A percentile compares a stretch with the other conserved stretches of the same genome.
Evolutionary conservation across 805 yeast genomes (phyloP).

Genomic region (Monosporozyma siamensis): DNA sequence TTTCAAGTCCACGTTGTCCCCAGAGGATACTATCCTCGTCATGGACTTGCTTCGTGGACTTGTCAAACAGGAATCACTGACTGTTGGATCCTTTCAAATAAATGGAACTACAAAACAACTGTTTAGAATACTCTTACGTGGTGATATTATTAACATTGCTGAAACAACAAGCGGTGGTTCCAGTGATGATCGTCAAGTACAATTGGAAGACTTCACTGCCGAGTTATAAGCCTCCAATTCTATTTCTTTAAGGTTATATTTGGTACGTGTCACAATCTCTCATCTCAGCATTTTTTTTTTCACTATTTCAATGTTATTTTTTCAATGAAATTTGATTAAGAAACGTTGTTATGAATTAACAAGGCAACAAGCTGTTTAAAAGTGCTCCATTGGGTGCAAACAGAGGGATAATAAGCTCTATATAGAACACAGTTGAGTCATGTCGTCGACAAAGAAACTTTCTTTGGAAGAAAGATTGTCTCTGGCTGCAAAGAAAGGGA

Average conservation of each 20-base stretch:
- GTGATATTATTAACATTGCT: not conserved
- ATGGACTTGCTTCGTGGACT: not conserved
- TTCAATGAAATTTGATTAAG: no score
- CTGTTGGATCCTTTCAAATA: slow-evolving; percentile 1
- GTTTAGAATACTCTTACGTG: slow-evolving; percentile 1
- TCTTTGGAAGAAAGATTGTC: slow-evolving; percentile 82
- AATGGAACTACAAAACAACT: not conserved
- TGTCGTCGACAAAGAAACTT: slow-evolving; percentile 43
- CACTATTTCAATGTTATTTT: no score
- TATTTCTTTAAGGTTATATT: no score
- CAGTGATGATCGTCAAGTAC: not conserved
- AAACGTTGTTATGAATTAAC: no score
- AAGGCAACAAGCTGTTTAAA: no score
- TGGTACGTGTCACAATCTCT: no score
- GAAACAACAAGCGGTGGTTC: not conserved
- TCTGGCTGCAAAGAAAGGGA: slow-evolving; percentile 53
- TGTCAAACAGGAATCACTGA: not conserved
- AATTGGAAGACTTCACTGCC: not conserved
- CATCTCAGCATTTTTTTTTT: no score
- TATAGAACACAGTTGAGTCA: no score
- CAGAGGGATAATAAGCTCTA: no score
- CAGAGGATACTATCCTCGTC: not conserved
- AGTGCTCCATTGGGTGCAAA: no score
- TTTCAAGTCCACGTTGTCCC: not conserved
- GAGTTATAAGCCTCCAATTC: no score